A percentile compares a stretch with the other conserved stretches of the same genome.
These are phyloP conservation scores for Termitomyces sp. DNA, from an alignment of 768 basidiomycete species.

Conservation along the genomic window DNA sequence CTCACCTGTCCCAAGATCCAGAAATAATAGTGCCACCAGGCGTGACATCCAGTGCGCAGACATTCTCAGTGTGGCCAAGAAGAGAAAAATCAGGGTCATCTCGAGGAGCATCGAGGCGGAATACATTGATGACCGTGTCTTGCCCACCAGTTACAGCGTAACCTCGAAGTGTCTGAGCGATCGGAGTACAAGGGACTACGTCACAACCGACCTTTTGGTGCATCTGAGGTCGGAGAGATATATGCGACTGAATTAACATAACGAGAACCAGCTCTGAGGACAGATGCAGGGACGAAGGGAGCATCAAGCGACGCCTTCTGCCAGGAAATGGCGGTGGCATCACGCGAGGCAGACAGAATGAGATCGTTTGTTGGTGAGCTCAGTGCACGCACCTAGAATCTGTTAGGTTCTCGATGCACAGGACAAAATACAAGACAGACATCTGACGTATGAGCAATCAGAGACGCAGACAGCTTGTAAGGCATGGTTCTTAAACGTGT, in stretches of 20 bases:
- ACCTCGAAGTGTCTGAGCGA: constrained; percentile 41
- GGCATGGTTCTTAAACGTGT: constrained; percentile 36
- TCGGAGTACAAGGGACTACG: constrained; percentile 12
- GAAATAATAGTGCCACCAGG: constrained; percentile 75
- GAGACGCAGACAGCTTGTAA: constrained; percentile 72
- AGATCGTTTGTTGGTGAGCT: constrained; percentile 69
- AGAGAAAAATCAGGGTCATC: constrained; percentile 79
- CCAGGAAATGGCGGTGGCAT: constrained; percentile 90
- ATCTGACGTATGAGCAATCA: constrained; percentile 67
- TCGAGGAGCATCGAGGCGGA: constrained; percentile 48
- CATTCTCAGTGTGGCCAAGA: constrained; percentile 85
- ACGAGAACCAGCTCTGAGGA: constrained; percentile 60
- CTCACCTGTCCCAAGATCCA: constrained; percentile 96
- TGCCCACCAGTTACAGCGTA: constrained; percentile 86
- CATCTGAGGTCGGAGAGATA: constrained; percentile 60
- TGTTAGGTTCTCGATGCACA: constrained; percentile 12
- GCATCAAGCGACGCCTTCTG: constrained; percentile 40
- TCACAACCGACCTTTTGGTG: constrained; percentile 56
- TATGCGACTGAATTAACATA: constrained; percentile 82
- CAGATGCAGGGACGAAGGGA: constrained; percentile 47
- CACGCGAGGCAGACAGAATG: constrained; percentile 87
- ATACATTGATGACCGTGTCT: constrained; percentile 84
- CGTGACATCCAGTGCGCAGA: constrained; percentile 77
- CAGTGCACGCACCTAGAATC: constrained; percentile 73
- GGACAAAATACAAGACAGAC: constrained; percentile 36